Evolutionary conservation across 2,329 filamentous ascomycete genomes (phyloP).

Genomic region (Trichoderma aggressivum): DNA sequence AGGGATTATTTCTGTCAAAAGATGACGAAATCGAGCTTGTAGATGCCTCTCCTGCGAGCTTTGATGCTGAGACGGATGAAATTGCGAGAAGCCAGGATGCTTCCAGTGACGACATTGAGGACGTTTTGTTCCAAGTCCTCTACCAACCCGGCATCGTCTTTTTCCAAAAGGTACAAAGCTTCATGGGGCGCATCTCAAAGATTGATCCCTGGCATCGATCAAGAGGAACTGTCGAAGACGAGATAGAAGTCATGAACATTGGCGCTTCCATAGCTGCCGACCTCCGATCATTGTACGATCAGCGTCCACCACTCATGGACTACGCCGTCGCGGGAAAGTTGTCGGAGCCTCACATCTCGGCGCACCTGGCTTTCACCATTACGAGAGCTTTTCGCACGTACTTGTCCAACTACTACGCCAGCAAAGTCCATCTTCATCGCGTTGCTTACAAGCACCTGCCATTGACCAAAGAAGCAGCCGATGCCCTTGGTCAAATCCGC

Average conservation of each 20-base stretch:
- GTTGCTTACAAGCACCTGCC: constrained; percentile 55
- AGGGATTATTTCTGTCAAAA: constrained; percentile 50
- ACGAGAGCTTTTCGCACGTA: constrained; percentile 54
- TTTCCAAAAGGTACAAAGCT: constrained; percentile 56
- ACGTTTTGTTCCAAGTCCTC: constrained; percentile 52
- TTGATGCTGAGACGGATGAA: constrained; percentile 30
- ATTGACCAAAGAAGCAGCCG: constrained; percentile 46
- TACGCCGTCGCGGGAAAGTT: constrained; percentile 52
- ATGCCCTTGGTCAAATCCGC: constrained; percentile 49
- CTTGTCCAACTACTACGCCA: constrained; percentile 54
- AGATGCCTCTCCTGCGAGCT: constrained; percentile 41
- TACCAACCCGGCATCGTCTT: constrained; percentile 56
- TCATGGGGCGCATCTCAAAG: constrained; percentile 54
- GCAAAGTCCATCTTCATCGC: constrained; percentile 54
- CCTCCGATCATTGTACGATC: constrained; percentile 47
- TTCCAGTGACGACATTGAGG: constrained; percentile 41
- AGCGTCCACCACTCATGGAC: constrained; percentile 53
- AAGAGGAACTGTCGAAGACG: constrained; percentile 54
- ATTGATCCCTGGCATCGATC: constrained; percentile 56
- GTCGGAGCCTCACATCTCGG: constrained; percentile 45
- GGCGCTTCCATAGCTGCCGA: constrained; percentile 50
- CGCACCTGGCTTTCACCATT: constrained; percentile 47
- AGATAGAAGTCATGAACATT: constrained; percentile 56
- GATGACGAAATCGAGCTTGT: constrained; percentile 46
- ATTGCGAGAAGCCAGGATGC: constrained; percentile 23